A percentile compares a stretch with the other conserved stretches of the same genome.
phyloP scores from a whole-genome alignment of 2,329 filamentous ascomycete species.

The Colletotrichum tofieldiae region DNA sequence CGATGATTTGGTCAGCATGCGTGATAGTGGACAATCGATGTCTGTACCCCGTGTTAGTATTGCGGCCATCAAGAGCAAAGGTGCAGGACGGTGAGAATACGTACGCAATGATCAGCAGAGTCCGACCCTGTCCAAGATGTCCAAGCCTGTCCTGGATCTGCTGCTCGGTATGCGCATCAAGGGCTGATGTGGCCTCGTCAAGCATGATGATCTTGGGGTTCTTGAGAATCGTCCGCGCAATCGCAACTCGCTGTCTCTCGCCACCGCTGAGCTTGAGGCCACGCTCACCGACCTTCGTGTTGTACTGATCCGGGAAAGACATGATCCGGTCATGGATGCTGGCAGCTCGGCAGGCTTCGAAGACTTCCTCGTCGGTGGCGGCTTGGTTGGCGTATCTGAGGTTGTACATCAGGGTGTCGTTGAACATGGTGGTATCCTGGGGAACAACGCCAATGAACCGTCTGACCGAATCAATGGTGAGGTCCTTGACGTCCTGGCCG shows the following conservation, averaged over 20 bases:
- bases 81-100: constrained; percentile 51
- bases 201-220: constrained; percentile 92
- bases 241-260: constrained; percentile 94
- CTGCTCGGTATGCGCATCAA: constrained; percentile 93
- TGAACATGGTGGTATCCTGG: constrained; percentile 96
- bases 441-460: constrained; percentile 95
- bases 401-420: constrained; percentile 96
- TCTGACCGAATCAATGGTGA: constrained; percentile 95
- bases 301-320: constrained; percentile 88
- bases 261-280: constrained; percentile 90
- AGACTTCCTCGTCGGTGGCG: constrained; percentile 86
- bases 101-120: constrained; percentile 94
- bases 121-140: constrained; percentile 86
- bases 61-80: constrained; percentile 46
- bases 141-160: constrained; percentile 91
- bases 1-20: constrained; percentile 87
- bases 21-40: constrained; percentile 90
- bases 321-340: constrained; percentile 95
- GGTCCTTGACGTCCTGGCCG: constrained; percentile 84
- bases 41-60: constrained; percentile 53
- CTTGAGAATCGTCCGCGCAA: constrained; percentile 93
- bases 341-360: constrained; percentile 85
- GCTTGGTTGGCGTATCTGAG: constrained; percentile 88
- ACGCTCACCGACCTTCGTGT: constrained; percentile 92
- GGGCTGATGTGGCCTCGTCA: constrained; percentile 92